Percentiles rank a stretch among this genome's conserved stretches.
Conservation (phyloP, 352 stramenopile species). For the Bremia lactucae region DNA sequence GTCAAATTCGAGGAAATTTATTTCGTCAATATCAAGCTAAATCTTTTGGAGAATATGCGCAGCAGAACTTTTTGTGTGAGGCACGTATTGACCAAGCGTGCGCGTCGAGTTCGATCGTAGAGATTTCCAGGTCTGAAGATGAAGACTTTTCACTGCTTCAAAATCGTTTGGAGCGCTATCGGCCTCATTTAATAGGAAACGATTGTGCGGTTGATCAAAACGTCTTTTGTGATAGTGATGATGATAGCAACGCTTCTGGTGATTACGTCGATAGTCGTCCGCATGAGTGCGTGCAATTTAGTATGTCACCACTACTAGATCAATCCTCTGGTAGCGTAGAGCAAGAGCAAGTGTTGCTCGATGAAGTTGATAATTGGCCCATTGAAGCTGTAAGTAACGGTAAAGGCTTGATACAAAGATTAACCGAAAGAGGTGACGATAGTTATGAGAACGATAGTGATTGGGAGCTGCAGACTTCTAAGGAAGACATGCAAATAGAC, state of each 20-base stretch:
- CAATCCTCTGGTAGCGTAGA: slow-evolving; percentile 22
- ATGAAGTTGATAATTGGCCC: slow-evolving; percentile 9
- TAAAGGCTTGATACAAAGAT: slow-evolving; percentile 9
- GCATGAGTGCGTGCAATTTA: slow-evolving; percentile 16
- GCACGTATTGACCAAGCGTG: too few species aligned
- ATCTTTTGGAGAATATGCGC: slow-evolving; percentile 14
- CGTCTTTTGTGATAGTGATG: slow-evolving; percentile 18
- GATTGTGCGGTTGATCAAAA: slow-evolving; percentile 7
- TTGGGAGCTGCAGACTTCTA: slow-evolving; percentile 16
- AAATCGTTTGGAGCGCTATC: slow-evolving; percentile 5
- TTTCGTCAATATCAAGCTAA: slow-evolving; percentile 80
- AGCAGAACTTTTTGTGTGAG: too few species aligned
- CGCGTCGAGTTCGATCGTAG: too few species aligned
- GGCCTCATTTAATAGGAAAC: background rate
- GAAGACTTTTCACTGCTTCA: background rate
- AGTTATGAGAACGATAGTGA: slow-evolving; percentile 22
- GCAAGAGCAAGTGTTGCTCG: slow-evolving; percentile 9
- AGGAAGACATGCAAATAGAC: slow-evolving; percentile 16
- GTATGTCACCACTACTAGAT: slow-evolving; percentile 8
- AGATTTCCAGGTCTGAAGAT: slow-evolving; percentile 3
- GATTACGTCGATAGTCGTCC: slow-evolving; percentile 11
- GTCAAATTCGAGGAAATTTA: slow-evolving; percentile 55
- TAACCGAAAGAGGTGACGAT: slow-evolving; percentile 13
- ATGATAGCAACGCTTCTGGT: slow-evolving; percentile 15
- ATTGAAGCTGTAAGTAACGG: slow-evolving; percentile 4